Conservation (phyloP, 345 rosid species). For the Salix dunnii region DNA sequence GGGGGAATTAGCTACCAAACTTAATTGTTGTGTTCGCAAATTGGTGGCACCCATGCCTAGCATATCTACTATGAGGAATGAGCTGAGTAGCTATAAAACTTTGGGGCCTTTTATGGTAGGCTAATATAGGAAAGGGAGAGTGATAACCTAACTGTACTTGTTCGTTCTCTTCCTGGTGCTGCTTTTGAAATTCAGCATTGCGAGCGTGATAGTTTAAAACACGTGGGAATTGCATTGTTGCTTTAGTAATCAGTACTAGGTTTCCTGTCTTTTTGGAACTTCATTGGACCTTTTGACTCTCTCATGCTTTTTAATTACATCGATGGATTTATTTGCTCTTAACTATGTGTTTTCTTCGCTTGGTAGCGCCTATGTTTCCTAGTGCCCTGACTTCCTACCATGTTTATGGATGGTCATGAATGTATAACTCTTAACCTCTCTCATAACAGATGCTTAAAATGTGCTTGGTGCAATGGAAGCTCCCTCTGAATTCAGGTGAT, state of each 20-base stretch:
- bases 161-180: background rate
- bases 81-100: background rate
- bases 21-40: background rate
- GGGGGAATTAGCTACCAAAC: background rate
- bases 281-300: background rate
- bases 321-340: background rate
- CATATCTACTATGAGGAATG: background rate
- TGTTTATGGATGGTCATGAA: background rate
- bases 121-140: background rate
- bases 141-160: background rate
- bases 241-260: background rate
- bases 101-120: background rate
- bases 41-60: background rate
- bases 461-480: background rate
- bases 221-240: background rate
- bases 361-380: background rate
- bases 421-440: background rate
- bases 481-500: constrained; percentile 11
- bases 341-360: background rate
- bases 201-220: background rate
- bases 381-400: background rate
- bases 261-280: background rate
- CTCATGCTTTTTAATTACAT: background rate
- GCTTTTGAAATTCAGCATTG: background rate
- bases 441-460: constrained; percentile 2